phyloP scores from a whole-genome alignment of 768 basidiomycete species.

The Leccinum longicurvipes region DNA sequence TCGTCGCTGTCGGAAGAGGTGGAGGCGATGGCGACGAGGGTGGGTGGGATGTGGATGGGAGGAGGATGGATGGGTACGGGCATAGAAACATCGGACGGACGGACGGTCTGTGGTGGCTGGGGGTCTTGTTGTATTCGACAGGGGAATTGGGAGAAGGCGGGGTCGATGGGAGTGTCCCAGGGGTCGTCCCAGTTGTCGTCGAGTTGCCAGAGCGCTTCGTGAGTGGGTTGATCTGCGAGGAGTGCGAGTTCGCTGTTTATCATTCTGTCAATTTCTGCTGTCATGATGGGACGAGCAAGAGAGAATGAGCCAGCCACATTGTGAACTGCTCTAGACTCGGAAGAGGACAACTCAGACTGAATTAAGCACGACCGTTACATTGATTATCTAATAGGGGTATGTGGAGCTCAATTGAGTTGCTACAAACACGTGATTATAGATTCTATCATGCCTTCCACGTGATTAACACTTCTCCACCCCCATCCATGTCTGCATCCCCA shows the following conservation, averaged over 20 bases:
- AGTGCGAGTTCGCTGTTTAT: conserved; percentile 18
- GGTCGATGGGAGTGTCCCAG: conserved; percentile 5
- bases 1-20: conserved; percentile 18
- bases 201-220: conserved; percentile 7
- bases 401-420: background rate
- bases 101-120: conserved; percentile 19
- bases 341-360: background rate
- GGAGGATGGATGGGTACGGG: background rate
- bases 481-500: conserved; percentile 1
- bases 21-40: background rate
- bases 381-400: background rate
- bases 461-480: conserved; percentile 2
- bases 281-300: conserved; percentile 8
- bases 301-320: conserved; percentile 14
- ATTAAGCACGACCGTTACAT: background rate
- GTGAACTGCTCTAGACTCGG: background rate
- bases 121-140: background rate
- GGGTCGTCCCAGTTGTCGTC: background rate
- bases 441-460: conserved; percentile 7
- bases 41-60: conserved; percentile 7
- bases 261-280: conserved; percentile 25
- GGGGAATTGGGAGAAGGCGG: background rate
- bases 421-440: background rate
- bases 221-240: conserved; percentile 4
- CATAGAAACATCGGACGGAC: conserved; percentile 20